Evolutionary conservation across 2,329 filamentous ascomycete species (phyloP), one percentile per base, ranked within the genome.

Genomic region (Colletotrichum gloeosporioides): DNA sequence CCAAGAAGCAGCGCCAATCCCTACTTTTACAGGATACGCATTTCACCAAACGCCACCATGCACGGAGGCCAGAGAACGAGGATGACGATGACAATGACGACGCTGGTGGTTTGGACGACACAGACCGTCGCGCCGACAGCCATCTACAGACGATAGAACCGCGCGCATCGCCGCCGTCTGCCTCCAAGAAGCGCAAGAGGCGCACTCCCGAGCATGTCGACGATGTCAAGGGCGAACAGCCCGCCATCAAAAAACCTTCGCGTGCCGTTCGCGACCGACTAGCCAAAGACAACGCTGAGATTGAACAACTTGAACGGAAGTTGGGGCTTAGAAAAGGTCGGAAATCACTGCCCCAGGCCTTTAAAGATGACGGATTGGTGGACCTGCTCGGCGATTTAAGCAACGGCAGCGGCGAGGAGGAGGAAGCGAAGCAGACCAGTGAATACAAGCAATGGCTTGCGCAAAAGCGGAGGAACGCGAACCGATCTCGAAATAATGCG

Each of bases 271-370:
- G 89, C 81, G 90, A 93, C 5, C 92, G 91, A 79, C 87, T 98
- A 6, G 93, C 91, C 1, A 89, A 95, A 77, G 96, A 99, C 75
- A 96, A 99, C 81, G 95, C 93, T 3, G 95, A 98, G 80, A 99
- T 99, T 79, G 93, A 94, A 25, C 93, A 93, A 4, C 87, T 98
- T 36, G 97, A 99, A 86, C 96, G 93, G 83, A 98, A 95, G 81
- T 87, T 99, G 4, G 96, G 97, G 0, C 90, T 98, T 39, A 93
- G 90, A 78, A 95, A 93, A 82, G 92, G 92, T 29, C 94, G 93
- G 76, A 98, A 95, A 81, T 93, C 91, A 36, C 84, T 95, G 7
- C 93, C 93, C 0, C 93, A 94, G 78, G 89, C 92, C 0, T 95
- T 96, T 80, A 90, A 92, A 25, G 95, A 98, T 8, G 96, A 98